Base-by-base conservation (phyloP, 805 yeast species). In the Teunomyces barrocoloradensis region DNA sequence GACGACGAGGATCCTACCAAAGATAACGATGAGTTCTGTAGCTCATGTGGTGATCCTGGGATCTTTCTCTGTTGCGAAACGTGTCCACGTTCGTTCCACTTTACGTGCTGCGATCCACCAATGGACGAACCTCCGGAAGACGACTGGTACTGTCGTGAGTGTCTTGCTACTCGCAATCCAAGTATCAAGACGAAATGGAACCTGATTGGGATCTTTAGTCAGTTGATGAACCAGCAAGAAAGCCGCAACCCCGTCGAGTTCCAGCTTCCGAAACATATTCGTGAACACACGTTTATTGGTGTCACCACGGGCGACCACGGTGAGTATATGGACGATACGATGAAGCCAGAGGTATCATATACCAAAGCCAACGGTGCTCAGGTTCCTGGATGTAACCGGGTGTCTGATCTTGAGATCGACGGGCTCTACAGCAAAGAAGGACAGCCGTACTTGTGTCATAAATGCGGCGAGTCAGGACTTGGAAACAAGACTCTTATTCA, bases 51-150 rank as follows among this genome's bases (percentile, higher is more conserved):
- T 1, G 88, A 89, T 23, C 74, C 90, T 0, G 99, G 99, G 10
- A 77, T 87, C 23, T 90, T 92, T 57, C 73, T 92, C 20, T 94
- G 98, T 66, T 92, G 99, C 68, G 99, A 92, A 57, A 76, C 87
- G 1, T 92, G 99, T 65, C 97, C 97, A 0, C 78, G 77, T 57
- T 87, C 96, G 1, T 94, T 92, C 66, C 99, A 92, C 62, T 89
- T 94, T 60, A 75, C 87, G 4, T 92, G 99, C 64, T 79, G 92
- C 50, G 86, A 88, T 57, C 98, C 98, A 2, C 98, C 99, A 0
- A 68, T 85, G 29, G 89, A 85, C 55, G 89, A 85, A 36, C 75
- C 78, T 43, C 98, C 98, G 0, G 95, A 85, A 42, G 96, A 87
- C 32, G 85, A 82, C 51, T 92, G 99, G 99, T 82, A 77, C 54